Evolutionary conservation across 2,329 filamentous ascomycete species (phyloP), one percentile per base, ranked within the genome.

Genomic region (Juglanconis oblonga): DNA sequence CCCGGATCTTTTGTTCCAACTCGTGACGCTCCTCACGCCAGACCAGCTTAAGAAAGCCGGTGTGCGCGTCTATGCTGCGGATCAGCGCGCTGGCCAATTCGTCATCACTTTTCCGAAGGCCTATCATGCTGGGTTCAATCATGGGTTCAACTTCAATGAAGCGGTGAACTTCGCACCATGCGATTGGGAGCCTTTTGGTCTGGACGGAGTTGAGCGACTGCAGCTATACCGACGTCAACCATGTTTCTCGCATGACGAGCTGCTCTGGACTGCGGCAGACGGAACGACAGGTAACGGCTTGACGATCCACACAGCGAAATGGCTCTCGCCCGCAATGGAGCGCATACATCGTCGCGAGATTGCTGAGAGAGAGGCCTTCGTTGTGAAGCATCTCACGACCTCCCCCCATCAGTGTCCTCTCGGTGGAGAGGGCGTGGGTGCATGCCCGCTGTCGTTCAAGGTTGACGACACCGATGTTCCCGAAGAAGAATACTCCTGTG

Each of bases 61-160:
- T 1, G 95, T 99, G 1, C 85, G 90, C 51, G 94, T 98, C 3
- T 98, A 92, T 71, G 95, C 95, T 0, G 79, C 97, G n/a, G 95
- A 99, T 71, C 95, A 99, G 73, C 85, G 94, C 67, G 95, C 95
- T 33, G 95, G 95, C 5, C 92, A 99, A 70, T 91, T 99, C 65
- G 93, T 99, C 64, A 88, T 99, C 64, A 99, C 95, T 0, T 99
- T 97, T 68, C 95, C 95, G 0, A 91, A 97, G 72, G 95, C 95
- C 0, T 99, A 98, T 68, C 95, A 99, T 72, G 94, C 95, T 5
- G 95, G 95, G 0, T 99, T 99, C 77, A 99, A 99, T 69, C 95
- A 99, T 68, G 95, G 90, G 0, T 99, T 99, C 79, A 99, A 99
- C 71, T 96, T 97, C 75, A 99, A 99, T 67, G 95, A 99, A 73